Evolutionary conservation across 2,329 filamentous ascomycete genomes (phyloP).

Genomic region (Fusarium austroafricanum): DNA sequence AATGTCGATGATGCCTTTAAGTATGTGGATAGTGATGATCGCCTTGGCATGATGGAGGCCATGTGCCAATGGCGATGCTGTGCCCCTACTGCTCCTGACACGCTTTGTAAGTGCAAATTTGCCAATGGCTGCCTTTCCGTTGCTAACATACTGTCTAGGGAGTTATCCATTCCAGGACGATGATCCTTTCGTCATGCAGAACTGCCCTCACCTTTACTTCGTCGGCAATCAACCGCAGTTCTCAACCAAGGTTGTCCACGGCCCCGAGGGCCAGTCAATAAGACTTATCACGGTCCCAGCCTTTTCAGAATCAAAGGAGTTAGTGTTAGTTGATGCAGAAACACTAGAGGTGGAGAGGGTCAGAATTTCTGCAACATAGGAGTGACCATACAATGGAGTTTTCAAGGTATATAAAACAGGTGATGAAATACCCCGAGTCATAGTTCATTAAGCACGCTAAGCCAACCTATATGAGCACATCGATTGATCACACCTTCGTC

Average conservation of each 20-base stretch:
- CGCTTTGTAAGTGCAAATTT: slow-evolving; percentile 75
- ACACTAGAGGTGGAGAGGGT: slow-evolving; percentile 82
- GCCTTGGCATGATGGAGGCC: slow-evolving; percentile 91
- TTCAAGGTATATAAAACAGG: slow-evolving; percentile 18
- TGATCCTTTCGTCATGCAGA: slow-evolving; percentile 87
- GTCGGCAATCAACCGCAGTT: slow-evolving; percentile 87
- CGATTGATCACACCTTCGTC: neutral
- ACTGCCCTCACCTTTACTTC: slow-evolving; percentile 92
- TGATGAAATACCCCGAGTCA: slow-evolving; percentile 33
- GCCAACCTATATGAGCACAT: slow-evolving; percentile 8
- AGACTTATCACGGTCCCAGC: slow-evolving; percentile 85
- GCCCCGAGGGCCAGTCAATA: slow-evolving; percentile 75
- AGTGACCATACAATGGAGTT: neutral
- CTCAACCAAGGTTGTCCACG: slow-evolving; percentile 75
- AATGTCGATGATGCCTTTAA: slow-evolving; percentile 94
- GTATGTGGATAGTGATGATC: slow-evolving; percentile 82
- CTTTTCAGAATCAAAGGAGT: slow-evolving; percentile 80
- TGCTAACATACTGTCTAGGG: slow-evolving; percentile 64
- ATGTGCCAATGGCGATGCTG: slow-evolving; percentile 93
- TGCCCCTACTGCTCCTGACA: slow-evolving; percentile 95
- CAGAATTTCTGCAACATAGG: slow-evolving; percentile 58
- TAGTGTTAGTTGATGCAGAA: slow-evolving; percentile 87
- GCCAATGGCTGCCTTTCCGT: neutral
- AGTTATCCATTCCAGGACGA: slow-evolving; percentile 96
- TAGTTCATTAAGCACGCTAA: slow-evolving; percentile 6